Conservation (phyloP, 139 green algal genomes). For the Eudorina sp. region DNA sequence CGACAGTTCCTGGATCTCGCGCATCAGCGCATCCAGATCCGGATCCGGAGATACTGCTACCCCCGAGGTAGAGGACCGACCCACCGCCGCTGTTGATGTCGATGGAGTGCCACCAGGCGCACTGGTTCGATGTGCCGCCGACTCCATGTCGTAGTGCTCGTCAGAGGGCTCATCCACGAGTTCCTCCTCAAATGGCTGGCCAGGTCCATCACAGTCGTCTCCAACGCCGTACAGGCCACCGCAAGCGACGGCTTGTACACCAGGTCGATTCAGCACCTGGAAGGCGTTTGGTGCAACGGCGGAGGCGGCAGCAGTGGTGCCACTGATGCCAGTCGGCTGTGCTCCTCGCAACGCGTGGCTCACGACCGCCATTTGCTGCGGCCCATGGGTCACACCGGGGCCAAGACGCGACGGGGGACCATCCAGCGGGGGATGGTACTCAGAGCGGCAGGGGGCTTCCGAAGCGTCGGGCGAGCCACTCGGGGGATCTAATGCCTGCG, state of each 20-base stretch:
- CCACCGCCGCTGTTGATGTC: background rate
- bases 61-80: background rate
- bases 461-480: too few relatives aligned
- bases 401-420: background rate
- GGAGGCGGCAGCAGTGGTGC: background rate
- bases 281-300: background rate
- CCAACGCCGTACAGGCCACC: background rate
- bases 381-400: background rate
- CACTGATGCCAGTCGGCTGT: background rate
- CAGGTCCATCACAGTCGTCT: background rate
- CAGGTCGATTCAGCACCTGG: slow-evolving; percentile 19
- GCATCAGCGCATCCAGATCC: slow-evolving; percentile 32
- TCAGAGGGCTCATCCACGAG: background rate
- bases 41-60: background rate
- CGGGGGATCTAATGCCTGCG: too few relatives aligned
- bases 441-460: too few relatives aligned
- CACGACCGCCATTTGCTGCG: too few relatives aligned
- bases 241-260: background rate
- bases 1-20: slow-evolving; percentile 62
- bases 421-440: too few relatives aligned
- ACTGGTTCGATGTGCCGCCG: background rate
- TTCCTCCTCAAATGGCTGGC: slow-evolving; percentile 20
- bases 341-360: background rate
- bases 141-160: background rate
- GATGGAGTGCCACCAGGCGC: background rate